phyloP scores from a whole-genome alignment of 352 stramenopile genomes.

The Pythium biforme region DNA sequence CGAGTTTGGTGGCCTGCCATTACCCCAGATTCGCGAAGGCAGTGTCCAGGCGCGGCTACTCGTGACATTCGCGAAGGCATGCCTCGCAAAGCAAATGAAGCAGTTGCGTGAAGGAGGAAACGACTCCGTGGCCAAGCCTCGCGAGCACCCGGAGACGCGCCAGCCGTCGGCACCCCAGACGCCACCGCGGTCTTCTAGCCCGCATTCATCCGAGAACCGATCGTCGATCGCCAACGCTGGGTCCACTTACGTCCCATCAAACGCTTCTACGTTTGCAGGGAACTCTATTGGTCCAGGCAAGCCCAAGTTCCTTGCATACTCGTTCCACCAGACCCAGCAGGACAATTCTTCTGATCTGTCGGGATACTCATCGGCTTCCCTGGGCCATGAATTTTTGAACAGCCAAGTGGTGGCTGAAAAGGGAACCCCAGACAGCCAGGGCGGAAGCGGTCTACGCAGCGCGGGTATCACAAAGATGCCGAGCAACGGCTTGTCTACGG shows the following conservation, averaged over 20 bases:
- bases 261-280: constrained; percentile 12
- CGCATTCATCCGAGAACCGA: constrained; percentile 11
- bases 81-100: constrained; percentile 59
- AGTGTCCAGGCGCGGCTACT: constrained; percentile 67
- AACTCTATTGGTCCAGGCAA: constrained; percentile 22
- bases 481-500: background rate
- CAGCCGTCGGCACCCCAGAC: background rate
- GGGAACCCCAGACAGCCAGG: background rate
- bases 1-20: constrained; percentile 57
- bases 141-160: constrained; percentile 5
- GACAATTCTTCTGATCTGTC: no score
- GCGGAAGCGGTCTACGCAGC: background rate
- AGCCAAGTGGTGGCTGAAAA: background rate
- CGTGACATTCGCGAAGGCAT: constrained; percentile 73
- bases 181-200: constrained; percentile 5
- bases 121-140: constrained; percentile 6
- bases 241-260: constrained; percentile 17
- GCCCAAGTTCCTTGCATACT: constrained; percentile 25
- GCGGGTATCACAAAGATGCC: background rate
- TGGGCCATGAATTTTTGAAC: background rate
- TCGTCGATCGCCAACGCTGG: constrained; percentile 13
- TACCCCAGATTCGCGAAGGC: constrained; percentile 63
- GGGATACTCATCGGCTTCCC: constrained; percentile 2
- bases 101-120: constrained; percentile 10
- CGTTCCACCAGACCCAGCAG: constrained; percentile 18